These are phyloP conservation scores for Rubia tinctorum DNA, from an alignment of 305 asterid species.

Conservation along the genomic window DNA sequence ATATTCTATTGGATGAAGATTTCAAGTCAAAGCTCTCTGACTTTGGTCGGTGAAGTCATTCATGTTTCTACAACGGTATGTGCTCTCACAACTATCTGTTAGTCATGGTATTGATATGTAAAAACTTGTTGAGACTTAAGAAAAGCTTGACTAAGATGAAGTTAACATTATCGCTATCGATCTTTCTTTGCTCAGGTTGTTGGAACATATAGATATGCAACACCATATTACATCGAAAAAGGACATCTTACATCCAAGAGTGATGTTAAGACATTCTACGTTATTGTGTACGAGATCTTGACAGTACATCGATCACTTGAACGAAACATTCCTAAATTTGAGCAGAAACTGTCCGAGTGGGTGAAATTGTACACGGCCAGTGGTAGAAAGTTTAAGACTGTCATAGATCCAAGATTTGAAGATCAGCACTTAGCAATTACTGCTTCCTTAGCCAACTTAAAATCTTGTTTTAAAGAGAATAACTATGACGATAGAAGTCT, in stretches of 20 bases:
- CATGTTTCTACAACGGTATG: constrained; percentile 88
- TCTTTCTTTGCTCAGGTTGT: constrained; percentile 47
- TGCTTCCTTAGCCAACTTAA: too few relatives aligned
- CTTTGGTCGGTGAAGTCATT: constrained; percentile 74
- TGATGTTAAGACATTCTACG: constrained; percentile 91
- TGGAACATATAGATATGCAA: constrained; percentile 92
- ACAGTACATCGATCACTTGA: constrained; percentile 81
- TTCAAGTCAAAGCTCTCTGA: constrained; percentile 92
- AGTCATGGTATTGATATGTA: background rate
- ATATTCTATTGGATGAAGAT: too few relatives aligned
- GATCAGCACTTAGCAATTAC: too few relatives aligned
- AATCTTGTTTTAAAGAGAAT: too few relatives aligned
- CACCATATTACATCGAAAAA: constrained; percentile 88
- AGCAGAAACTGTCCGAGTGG: constrained; percentile 78
- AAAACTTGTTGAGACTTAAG: background rate
- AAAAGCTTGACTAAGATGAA: background rate
- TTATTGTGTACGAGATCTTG: too few relatives aligned
- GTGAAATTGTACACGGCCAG: constrained; percentile 54
- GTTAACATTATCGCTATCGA: too few relatives aligned
- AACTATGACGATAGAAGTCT: too few relatives aligned
- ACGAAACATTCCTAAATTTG: constrained; percentile 51
- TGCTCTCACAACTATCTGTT: too few relatives aligned
- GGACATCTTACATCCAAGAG: constrained; percentile 89
- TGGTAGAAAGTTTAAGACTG: too few relatives aligned
- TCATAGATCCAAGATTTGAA: too few relatives aligned